Evolutionary conservation across 371 early-diverging fungal genomes (phyloP).

Genomic region (Fennellomyces sp.): DNA sequence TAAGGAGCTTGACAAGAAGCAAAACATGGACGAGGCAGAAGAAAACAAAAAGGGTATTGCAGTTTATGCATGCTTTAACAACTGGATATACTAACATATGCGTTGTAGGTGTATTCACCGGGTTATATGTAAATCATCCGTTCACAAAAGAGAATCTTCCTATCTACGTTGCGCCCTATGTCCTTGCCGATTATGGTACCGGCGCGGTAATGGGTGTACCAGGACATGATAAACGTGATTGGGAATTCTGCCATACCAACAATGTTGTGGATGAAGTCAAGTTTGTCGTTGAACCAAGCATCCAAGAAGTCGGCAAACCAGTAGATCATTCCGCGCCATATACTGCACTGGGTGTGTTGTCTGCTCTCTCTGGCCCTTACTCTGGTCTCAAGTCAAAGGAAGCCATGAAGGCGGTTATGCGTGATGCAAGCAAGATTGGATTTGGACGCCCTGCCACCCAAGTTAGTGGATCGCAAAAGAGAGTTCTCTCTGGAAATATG

Average conservation of each 20-base stretch:
- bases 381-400: constrained; percentile 60
- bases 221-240: constrained; percentile 81
- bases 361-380: constrained; percentile 56
- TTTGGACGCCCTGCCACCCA: constrained; percentile 59
- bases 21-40: constrained; percentile 50
- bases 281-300: constrained; percentile 54
- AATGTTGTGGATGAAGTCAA: constrained; percentile 35
- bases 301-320: constrained; percentile 25
- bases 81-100: neutral
- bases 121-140: constrained; percentile 72
- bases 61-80: too few species aligned
- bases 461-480: constrained; percentile 27
- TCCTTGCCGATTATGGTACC: constrained; percentile 80
- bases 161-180: constrained; percentile 79
- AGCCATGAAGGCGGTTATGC: constrained; percentile 62
- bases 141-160: constrained; percentile 66
- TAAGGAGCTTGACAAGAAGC: constrained; percentile 46
- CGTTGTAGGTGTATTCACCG: constrained; percentile 60
- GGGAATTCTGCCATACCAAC: constrained; percentile 66
- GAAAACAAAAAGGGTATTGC: constrained; percentile 48
- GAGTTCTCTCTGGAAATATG: too few species aligned
- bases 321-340: constrained; percentile 31
- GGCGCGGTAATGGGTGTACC: constrained; percentile 92
- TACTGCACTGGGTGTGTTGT: constrained; percentile 63
- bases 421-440: constrained; percentile 50